Evolutionary conservation across 164 flowering plant species (phyloP).

Genomic region (Dillenia turbinata): DNA sequence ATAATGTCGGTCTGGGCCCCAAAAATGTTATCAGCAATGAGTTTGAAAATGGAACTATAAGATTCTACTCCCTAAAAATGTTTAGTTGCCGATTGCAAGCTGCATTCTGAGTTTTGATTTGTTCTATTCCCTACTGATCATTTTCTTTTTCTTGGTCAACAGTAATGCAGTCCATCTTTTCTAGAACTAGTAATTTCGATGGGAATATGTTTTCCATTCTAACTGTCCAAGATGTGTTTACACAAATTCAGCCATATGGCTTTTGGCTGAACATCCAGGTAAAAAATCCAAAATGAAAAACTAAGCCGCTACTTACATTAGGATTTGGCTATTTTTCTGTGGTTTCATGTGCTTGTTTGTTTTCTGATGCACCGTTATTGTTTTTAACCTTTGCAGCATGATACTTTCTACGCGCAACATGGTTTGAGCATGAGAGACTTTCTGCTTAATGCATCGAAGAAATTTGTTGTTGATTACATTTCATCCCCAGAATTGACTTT

Average conservation of each 20-base stretch:
- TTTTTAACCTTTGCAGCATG: conserved; percentile 44
- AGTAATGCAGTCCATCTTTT: conserved; percentile 60
- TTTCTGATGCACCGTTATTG: background rate
- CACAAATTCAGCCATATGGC: conserved; percentile 31
- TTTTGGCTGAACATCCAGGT: conserved; percentile 90
- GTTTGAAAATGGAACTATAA: too few species aligned
- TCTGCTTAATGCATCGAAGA: conserved; percentile 46
- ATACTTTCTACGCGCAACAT: conserved; percentile 56
- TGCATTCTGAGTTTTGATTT: background rate
- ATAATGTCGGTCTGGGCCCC: too few species aligned
- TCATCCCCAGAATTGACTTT: conserved; percentile 79
- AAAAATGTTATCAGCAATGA: too few species aligned
- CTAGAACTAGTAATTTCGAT: conserved; percentile 52
- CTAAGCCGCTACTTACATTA: background rate
- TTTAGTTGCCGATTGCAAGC: too few species aligned
- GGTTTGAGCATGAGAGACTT: conserved; percentile 70
- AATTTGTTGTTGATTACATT: conserved; percentile 40
- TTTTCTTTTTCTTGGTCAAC: conserved; percentile 16
- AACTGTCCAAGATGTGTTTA: conserved; percentile 40
- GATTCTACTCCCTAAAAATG: too few species aligned
- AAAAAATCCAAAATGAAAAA: conserved; percentile 5
- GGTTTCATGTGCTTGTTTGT: background rate
- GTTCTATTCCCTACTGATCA: background rate
- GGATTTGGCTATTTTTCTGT: background rate
- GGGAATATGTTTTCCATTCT: conserved; percentile 23